phyloP scores from a whole-genome alignment of 164 flowering plant genomes.

The Houttuynia cordata region DNA sequence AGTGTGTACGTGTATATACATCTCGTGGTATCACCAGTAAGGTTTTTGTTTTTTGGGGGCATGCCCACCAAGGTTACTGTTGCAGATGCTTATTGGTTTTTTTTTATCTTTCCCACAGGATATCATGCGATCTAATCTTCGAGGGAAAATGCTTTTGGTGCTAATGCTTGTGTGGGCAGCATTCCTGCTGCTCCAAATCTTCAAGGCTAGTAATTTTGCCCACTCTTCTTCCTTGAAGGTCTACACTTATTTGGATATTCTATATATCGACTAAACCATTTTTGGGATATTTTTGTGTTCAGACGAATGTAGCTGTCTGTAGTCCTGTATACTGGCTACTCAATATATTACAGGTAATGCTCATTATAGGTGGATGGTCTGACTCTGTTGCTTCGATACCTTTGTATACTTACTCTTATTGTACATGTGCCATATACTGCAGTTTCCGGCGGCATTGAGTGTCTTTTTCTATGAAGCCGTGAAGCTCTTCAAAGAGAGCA shows the following conservation, averaged over 20 bases:
- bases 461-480: conserved; percentile 62
- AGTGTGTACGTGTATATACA: too few relatives aligned
- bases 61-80: too few relatives aligned
- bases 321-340: conserved; percentile 35
- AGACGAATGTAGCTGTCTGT: conserved; percentile 46
- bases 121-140: conserved; percentile 46
- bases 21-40: too few relatives aligned
- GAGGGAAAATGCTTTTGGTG: conserved; percentile 44
- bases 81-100: too few relatives aligned
- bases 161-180: conserved; percentile 50
- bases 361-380: neutral
- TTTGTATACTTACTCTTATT: neutral
- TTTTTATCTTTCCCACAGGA: conserved; percentile 30
- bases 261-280: too few relatives aligned
- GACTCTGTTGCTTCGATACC: neutral
- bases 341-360: conserved; percentile 22
- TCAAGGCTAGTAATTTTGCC: conserved; percentile 74
- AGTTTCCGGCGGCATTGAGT: conserved; percentile 66
- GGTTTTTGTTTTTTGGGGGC: too few relatives aligned
- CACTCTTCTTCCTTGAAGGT: neutral
- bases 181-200: conserved; percentile 58
- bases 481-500: conserved; percentile 53
- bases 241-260: too few relatives aligned
- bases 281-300: conserved; percentile 11
- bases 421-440: neutral